Percentiles rank a stretch among this genome's conserved stretches.
These are phyloP conservation scores for Xylariaceae sp. DNA, from an alignment of 2,329 filamentous ascomycete genomes.

Conservation along the genomic window DNA sequence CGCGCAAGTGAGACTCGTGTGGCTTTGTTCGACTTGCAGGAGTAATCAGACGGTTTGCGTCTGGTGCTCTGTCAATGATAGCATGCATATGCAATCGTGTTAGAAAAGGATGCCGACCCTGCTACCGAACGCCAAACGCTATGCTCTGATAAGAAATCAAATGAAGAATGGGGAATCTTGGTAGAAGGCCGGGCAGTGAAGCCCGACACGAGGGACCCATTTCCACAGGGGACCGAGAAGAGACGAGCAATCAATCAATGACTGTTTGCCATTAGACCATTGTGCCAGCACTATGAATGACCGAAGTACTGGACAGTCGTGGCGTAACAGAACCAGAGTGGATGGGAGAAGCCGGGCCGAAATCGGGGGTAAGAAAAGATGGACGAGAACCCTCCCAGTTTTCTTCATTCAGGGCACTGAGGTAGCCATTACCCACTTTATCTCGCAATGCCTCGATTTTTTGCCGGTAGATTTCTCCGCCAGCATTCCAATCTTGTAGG, in stretches of 20 bases:
- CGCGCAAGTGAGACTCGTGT: neutral
- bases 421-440: slow-evolving; percentile 81
- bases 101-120: slow-evolving; percentile 20
- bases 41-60: neutral
- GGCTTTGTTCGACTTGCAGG: slow-evolving; percentile 5
- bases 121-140: slow-evolving; percentile 32
- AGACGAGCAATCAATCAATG: slow-evolving; percentile 12
- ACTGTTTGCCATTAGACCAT: slow-evolving; percentile 38
- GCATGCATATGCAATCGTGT: slow-evolving; percentile 20
- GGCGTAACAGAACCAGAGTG: slow-evolving; percentile 35
- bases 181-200: slow-evolving; percentile 20
- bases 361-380: slow-evolving; percentile 37
- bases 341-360: slow-evolving; percentile 35
- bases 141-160: slow-evolving; percentile 30
- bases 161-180: slow-evolving; percentile 19
- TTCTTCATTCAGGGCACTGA: slow-evolving; percentile 80
- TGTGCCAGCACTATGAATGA: slow-evolving; percentile 50
- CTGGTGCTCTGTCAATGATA: slow-evolving; percentile 6
- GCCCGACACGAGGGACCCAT: slow-evolving; percentile 12
- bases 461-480: slow-evolving; percentile 75
- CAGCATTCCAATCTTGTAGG: slow-evolving; percentile 57
- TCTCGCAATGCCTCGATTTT: slow-evolving; percentile 82
- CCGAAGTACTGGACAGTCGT: slow-evolving; percentile 39
- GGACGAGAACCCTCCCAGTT: slow-evolving; percentile 48
- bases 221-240: slow-evolving; percentile 12